Evolutionary conservation across 495 filamentous ascomycete genomes (phyloP).

Genomic region (Cercophora scortea): DNA sequence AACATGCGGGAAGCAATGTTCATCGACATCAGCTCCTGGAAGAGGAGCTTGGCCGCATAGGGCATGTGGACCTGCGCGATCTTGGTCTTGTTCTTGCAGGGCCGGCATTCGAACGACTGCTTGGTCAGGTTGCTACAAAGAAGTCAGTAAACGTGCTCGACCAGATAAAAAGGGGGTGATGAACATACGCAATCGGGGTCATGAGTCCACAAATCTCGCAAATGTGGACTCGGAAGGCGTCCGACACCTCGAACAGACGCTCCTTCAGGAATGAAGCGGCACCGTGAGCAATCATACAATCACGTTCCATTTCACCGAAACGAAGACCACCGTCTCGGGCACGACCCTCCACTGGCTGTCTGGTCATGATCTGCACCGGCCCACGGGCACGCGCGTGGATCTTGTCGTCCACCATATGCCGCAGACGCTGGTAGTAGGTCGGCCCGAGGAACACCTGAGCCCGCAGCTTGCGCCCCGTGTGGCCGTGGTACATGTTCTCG

Average conservation of each 20-base stretch:
- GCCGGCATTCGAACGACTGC: slow-evolving; percentile 88
- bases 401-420: slow-evolving; percentile 99
- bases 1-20: slow-evolving; percentile 97
- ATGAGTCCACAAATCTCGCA: slow-evolving; percentile 98
- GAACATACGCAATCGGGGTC: slow-evolving; percentile 95
- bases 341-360: slow-evolving; percentile 97
- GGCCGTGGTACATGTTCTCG: slow-evolving; percentile 97
- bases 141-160: slow-evolving; percentile 18
- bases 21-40: slow-evolving; percentile 97
- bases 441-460: slow-evolving; percentile 95
- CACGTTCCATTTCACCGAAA: slow-evolving; percentile 99
- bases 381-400: slow-evolving; percentile 95
- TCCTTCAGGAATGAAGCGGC: slow-evolving; percentile 96
- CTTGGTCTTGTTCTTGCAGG: slow-evolving; percentile 96
- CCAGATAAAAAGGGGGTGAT: slow-evolving; percentile 4
- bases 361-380: slow-evolving; percentile 92
- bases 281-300: slow-evolving; percentile 99
- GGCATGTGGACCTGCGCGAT: slow-evolving; percentile 97
- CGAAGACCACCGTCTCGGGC: slow-evolving; percentile 95
- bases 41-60: slow-evolving; percentile 95
- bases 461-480: slow-evolving; percentile 86
- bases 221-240: slow-evolving; percentile 97
- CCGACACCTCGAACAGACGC: slow-evolving; percentile 90
- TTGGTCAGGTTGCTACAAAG: slow-evolving; percentile 77
- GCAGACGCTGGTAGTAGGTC: slow-evolving; percentile 96